Conservation (phyloP, 164 flowering plant genomes). For the Vitis amurensis region DNA sequence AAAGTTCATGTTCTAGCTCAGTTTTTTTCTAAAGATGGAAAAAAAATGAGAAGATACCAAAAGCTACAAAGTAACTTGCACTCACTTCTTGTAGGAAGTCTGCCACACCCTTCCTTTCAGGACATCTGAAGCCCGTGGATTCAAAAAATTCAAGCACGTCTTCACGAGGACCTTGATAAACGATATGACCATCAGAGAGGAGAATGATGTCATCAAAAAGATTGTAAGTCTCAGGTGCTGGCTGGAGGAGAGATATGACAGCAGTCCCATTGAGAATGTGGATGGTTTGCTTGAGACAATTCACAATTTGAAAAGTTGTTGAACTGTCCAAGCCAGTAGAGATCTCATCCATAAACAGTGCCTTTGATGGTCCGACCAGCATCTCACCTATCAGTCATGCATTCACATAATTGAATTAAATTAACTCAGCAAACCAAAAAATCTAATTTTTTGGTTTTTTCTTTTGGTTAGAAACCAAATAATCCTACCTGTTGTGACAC, state of each 20-base stretch:
- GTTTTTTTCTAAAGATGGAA: too few relatives aligned
- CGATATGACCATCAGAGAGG: conserved; percentile 38
- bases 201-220: conserved; percentile 49
- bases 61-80: not conserved
- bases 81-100: conserved; percentile 40
- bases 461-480: too few relatives aligned
- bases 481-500: conserved; percentile 37
- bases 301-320: conserved; percentile 62
- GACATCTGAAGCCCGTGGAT: conserved; percentile 32
- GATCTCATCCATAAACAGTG: conserved; percentile 38
- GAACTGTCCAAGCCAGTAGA: conserved; percentile 61
- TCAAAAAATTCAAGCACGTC: conserved; percentile 37
- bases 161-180: conserved; percentile 55
- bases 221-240: conserved; percentile 58
- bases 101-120: conserved; percentile 40
- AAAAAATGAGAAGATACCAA: too few relatives aligned
- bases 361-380: conserved; percentile 56
- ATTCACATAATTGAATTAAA: too few relatives aligned
- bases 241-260: conserved; percentile 52
- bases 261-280: conserved; percentile 51
- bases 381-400: conserved; percentile 40
- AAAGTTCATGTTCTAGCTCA: too few relatives aligned
- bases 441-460: too few relatives aligned
- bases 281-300: conserved; percentile 40
- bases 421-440: too few relatives aligned